These are phyloP conservation scores for Solanum corneliomulleri DNA, from an alignment of 257 asterid species.

Conservation along the genomic window DNA sequence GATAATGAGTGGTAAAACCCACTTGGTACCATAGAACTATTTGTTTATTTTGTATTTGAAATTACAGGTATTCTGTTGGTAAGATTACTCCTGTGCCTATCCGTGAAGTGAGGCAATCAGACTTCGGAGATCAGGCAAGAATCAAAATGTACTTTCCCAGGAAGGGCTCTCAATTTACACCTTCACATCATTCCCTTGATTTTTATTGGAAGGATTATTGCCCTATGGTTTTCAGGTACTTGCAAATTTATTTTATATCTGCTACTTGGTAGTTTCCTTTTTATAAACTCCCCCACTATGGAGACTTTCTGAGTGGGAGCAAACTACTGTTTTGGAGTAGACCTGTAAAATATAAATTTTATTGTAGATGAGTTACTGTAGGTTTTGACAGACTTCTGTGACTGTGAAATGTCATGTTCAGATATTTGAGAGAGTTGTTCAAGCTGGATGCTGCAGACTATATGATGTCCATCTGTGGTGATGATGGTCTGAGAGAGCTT, in stretches of 20 bases:
- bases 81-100: slow-evolving; percentile 91
- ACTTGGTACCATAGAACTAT: neutral
- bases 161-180: slow-evolving; percentile 83
- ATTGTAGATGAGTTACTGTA: neutral
- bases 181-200: slow-evolving; percentile 69
- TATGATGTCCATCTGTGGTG: slow-evolving; percentile 97
- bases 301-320: neutral
- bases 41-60: slow-evolving; percentile 17
- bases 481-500: slow-evolving; percentile 79
- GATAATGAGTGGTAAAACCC: neutral
- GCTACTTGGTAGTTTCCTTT: neutral
- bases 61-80: slow-evolving; percentile 91
- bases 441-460: slow-evolving; percentile 88
- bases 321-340: neutral
- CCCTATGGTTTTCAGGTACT: slow-evolving; percentile 98
- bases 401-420: slow-evolving; percentile 30
- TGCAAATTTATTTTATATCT: slow-evolving; percentile 1
- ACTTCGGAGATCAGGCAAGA: slow-evolving; percentile 83
- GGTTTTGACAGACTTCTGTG: slow-evolving; percentile 3
- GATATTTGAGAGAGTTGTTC: slow-evolving; percentile 93
- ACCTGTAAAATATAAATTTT: neutral
- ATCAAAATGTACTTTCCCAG: slow-evolving; percentile 86
- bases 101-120: slow-evolving; percentile 83
- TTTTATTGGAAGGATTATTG: slow-evolving; percentile 96
- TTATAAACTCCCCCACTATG: neutral